These are phyloP conservation scores for Saussurea involucrata DNA, from an alignment of 129 eudicot genomes.

Conservation along the genomic window DNA sequence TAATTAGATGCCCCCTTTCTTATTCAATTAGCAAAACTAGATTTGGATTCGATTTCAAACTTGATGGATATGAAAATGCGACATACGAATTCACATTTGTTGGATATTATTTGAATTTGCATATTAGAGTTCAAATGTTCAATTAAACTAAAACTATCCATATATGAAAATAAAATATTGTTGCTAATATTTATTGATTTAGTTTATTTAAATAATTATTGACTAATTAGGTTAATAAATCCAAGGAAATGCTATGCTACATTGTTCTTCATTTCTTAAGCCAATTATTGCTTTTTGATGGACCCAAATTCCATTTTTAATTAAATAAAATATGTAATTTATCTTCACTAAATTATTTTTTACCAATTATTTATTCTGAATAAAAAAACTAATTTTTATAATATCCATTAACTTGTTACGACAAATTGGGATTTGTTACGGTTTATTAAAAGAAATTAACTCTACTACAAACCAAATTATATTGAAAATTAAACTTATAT, in stretches of 20 bases:
- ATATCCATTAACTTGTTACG: constrained; percentile 9
- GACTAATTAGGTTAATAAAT: constrained; percentile 30
- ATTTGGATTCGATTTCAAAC: background rate
- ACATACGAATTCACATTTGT: background rate
- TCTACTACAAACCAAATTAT: background rate
- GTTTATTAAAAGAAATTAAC: background rate
- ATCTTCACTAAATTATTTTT: background rate
- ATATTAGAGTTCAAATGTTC: background rate
- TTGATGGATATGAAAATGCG: background rate
- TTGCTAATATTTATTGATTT: background rate
- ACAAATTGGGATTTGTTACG: constrained; percentile 1
- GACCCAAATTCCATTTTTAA: background rate
- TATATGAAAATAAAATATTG: background rate
- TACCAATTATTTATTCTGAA: background rate
- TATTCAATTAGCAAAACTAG: background rate
- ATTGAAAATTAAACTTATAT: background rate
- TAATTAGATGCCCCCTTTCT: background rate
- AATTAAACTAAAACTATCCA: background rate
- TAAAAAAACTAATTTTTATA: constrained; percentile 3
- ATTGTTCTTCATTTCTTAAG: constrained; percentile 1
- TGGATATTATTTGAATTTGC: background rate
- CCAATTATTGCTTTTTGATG: background rate
- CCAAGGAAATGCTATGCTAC: constrained; percentile 2
- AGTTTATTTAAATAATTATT: background rate
- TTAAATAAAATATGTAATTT: background rate